Evolutionary conservation across 2,329 filamentous ascomycete genomes (phyloP).

Genomic region (Byssochlamys sp.): DNA sequence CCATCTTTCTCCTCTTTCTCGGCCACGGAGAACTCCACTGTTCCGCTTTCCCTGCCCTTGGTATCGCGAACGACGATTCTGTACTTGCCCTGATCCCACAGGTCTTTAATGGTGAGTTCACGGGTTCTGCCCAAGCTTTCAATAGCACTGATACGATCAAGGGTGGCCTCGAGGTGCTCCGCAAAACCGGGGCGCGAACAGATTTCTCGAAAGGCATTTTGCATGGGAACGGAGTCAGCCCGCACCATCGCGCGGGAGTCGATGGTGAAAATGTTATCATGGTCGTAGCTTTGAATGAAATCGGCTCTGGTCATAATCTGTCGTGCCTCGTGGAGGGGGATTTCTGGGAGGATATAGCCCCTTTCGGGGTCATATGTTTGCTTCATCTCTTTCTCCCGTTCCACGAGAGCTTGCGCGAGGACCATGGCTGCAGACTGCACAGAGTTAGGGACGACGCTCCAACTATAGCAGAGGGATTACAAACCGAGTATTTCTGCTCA

Average conservation of each 20-base stretch:
- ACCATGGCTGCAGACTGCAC: slow-evolving; percentile 78
- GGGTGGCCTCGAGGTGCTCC: slow-evolving; percentile 68
- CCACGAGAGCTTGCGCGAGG: slow-evolving; percentile 80
- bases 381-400: slow-evolving; percentile 58
- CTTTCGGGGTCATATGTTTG: slow-evolving; percentile 53
- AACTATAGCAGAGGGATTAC: slow-evolving; percentile 24
- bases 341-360: slow-evolving; percentile 69
- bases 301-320: slow-evolving; percentile 93
- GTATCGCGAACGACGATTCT: slow-evolving; percentile 46
- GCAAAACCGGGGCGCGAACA: slow-evolving; percentile 69
- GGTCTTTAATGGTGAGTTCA: slow-evolving; percentile 88
- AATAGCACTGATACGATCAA: slow-evolving; percentile 81
- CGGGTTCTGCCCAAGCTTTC: slow-evolving; percentile 88
- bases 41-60: slow-evolving; percentile 39
- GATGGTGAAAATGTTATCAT: slow-evolving; percentile 90
- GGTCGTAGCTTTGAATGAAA: slow-evolving; percentile 86
- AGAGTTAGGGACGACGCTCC: slow-evolving; percentile 9
- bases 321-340: slow-evolving; percentile 71
- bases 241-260: slow-evolving; percentile 77
- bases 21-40: slow-evolving; percentile 39
- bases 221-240: slow-evolving; percentile 93
- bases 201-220: slow-evolving; percentile 78
- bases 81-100: slow-evolving; percentile 77
- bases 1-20: slow-evolving; percentile 26
- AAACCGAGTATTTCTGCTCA: slow-evolving; percentile 86